These are phyloP conservation scores for Monilinia aucupariae DNA, from an alignment of 2,329 filamentous ascomycete genomes.

Conservation along the genomic window DNA sequence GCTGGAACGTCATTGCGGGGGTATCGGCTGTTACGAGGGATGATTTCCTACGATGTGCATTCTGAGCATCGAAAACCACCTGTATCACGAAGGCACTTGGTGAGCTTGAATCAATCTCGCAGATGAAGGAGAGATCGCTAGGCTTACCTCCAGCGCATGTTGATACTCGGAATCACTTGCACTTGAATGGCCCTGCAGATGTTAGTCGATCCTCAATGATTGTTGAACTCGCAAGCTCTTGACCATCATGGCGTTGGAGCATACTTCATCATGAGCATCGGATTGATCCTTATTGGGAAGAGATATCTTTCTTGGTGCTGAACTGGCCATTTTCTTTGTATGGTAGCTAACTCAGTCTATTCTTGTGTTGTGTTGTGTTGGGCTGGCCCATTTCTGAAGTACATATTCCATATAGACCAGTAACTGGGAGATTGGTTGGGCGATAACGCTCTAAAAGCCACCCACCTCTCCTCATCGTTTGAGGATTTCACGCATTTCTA, in stretches of 20 bases:
- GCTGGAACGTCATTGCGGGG: slow-evolving; percentile 36
- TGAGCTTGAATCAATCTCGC: not conserved
- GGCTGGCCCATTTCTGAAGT: not conserved
- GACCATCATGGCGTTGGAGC: not conserved
- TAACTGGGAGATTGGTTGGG: not conserved
- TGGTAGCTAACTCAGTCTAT: not conserved
- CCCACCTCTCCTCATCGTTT: slow-evolving; percentile 1
- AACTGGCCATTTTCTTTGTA: not conserved
- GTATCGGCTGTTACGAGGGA: slow-evolving; percentile 53
- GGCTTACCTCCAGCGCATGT: slow-evolving; percentile 42
- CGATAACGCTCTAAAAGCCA: not conserved
- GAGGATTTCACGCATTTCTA: not conserved
- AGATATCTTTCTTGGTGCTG: slow-evolving; percentile 1
- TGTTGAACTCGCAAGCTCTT: not conserved
- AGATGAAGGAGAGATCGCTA: not conserved
- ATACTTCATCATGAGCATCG: slow-evolving; percentile 17
- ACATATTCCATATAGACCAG: not conserved
- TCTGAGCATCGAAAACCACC: slow-evolving; percentile 59
- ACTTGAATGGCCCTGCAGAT: slow-evolving; percentile 26
- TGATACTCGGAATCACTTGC: slow-evolving; percentile 35
- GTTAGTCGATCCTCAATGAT: not conserved
- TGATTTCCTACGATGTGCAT: slow-evolving; percentile 59
- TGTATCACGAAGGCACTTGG: slow-evolving; percentile 19
- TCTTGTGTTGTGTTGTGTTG: not conserved
- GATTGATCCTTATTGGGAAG: slow-evolving; percentile 2